Conservation (phyloP, 1,139 yeast genomes). For the Hanseniaspora uvarum region DNA sequence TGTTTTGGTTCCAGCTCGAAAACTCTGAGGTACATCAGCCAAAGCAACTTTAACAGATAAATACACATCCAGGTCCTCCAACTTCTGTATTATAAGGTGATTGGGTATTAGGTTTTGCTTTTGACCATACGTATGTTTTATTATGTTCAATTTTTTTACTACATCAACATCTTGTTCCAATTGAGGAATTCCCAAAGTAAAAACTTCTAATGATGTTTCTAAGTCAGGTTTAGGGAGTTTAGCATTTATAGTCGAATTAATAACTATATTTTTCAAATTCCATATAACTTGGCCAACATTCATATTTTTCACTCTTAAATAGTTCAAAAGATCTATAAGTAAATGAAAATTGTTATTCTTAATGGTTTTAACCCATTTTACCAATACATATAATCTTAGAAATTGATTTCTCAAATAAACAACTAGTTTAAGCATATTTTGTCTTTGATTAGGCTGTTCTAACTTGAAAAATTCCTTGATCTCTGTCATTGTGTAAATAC, state of each 20-base stretch:
- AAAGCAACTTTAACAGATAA: constrained; percentile 68
- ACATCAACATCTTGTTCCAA: constrained; percentile 51
- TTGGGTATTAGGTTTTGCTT: constrained; percentile 37
- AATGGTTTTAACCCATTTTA: constrained; percentile 65
- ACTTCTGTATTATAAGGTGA: constrained; percentile 48
- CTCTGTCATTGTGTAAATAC: constrained; percentile 30
- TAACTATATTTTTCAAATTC: constrained; percentile 49
- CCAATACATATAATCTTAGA: constrained; percentile 68
- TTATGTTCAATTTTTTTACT: constrained; percentile 28
- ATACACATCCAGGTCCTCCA: constrained; percentile 61
- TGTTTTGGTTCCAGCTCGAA: constrained; percentile 39
- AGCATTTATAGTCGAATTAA: constrained; percentile 66
- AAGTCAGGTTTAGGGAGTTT: constrained; percentile 84
- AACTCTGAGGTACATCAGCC: constrained; percentile 53
- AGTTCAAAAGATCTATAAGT: constrained; percentile 73
- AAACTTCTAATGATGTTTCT: constrained; percentile 74
- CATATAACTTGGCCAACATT: constrained; percentile 53
- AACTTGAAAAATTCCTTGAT: constrained; percentile 31
- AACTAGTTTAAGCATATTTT: constrained; percentile 54
- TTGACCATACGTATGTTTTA: constrained; percentile 26
- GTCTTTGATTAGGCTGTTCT: constrained; percentile 52
- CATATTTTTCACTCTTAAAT: constrained; percentile 75
- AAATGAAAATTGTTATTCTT: constrained; percentile 59
- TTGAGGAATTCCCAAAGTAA: constrained; percentile 67
- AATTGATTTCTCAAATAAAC: constrained; percentile 70